Conservation (phyloP, 139 green algal species). For the Chlamydomonas sp. region DNA sequence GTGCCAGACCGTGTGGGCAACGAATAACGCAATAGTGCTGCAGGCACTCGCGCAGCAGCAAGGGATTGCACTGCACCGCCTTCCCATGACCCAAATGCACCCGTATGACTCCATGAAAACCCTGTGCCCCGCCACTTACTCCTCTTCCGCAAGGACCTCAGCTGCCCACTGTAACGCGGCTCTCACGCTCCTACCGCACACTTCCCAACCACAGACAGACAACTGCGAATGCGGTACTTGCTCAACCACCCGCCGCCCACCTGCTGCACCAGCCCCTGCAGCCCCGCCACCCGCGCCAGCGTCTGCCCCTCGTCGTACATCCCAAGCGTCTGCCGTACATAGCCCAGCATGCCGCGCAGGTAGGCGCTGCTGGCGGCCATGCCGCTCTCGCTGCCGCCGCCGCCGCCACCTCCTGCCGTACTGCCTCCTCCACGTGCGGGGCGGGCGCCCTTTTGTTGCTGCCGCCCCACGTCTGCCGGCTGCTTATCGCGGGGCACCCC, state of each 20-base stretch:
- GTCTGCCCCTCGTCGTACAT: slow-evolving; percentile 57
- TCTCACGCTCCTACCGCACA: no score
- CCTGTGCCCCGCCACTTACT: no score
- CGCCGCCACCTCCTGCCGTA: slow-evolving; percentile 2
- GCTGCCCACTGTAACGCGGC: no score
- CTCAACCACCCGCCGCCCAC: background rate
- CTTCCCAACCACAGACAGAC: no score
- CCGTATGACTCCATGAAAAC: background rate
- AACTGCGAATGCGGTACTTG: no score
- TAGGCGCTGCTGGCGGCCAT: slow-evolving; percentile 4
- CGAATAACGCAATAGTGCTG: no score
- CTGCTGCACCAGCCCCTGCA: slow-evolving; percentile 47
- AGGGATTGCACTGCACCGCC: background rate
- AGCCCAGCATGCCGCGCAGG: slow-evolving; percentile 56
- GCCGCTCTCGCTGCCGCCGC: background rate
- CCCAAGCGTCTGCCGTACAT: slow-evolving; percentile 57
- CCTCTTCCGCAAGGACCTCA: no score
- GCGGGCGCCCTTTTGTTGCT: background rate
- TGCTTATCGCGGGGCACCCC: slow-evolving; percentile 44
- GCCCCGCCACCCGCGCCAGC: slow-evolving; percentile 37
- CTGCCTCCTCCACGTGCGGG: background rate
- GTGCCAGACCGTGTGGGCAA: no score
- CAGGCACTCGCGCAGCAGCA: background rate
- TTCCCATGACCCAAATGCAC: background rate
- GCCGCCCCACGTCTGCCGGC: slow-evolving; percentile 20